Conservation (phyloP, 2,329 filamentous ascomycete genomes). For the Nigrograna mackinnonii region DNA sequence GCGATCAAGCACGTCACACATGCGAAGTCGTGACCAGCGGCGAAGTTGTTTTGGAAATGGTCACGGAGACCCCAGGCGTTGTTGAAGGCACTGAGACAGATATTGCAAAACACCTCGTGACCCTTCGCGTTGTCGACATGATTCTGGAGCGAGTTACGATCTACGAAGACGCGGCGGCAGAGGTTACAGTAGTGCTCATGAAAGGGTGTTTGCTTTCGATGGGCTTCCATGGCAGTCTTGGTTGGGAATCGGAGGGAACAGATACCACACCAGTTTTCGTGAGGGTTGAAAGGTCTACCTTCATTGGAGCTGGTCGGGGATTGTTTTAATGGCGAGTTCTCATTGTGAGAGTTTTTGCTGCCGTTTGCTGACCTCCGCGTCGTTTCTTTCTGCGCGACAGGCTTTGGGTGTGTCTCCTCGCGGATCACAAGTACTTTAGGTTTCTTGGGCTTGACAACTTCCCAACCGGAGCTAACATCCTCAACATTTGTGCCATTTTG, state of each 20-base stretch:
- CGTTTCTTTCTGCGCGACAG: no score
- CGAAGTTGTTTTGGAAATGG: slow-evolving; percentile 28
- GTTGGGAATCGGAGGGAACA: slow-evolving; percentile 25
- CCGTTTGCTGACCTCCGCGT: no score
- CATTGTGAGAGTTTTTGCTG: no score
- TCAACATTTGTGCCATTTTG: no score
- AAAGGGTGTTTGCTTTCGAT: slow-evolving; percentile 25
- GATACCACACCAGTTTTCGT: slow-evolving; percentile 37
- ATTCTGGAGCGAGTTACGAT: slow-evolving; percentile 37
- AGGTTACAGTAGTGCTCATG: slow-evolving; percentile 40
- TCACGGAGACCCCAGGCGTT: slow-evolving; percentile 34
- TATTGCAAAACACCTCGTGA: slow-evolving; percentile 33
- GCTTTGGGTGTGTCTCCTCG: no score
- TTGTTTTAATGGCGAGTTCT: no score
- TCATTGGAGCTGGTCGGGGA: no score
- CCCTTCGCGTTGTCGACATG: slow-evolving; percentile 33
- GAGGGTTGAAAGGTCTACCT: slow-evolving; percentile 14
- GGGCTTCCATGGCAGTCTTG: slow-evolving; percentile 24
- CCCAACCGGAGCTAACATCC: no score
- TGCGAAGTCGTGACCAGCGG: slow-evolving; percentile 27
- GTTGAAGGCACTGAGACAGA: slow-evolving; percentile 38
- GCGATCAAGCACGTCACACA: slow-evolving; percentile 33
- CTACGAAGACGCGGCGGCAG: slow-evolving; percentile 37
- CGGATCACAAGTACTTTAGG: no score
- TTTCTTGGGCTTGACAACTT: no score